A percentile compares a stretch with the other conserved stretches of the same genome.
These are phyloP conservation scores for Cytospora chrysosperma DNA, from an alignment of 2,329 filamentous ascomycete species.

Conservation along the genomic window DNA sequence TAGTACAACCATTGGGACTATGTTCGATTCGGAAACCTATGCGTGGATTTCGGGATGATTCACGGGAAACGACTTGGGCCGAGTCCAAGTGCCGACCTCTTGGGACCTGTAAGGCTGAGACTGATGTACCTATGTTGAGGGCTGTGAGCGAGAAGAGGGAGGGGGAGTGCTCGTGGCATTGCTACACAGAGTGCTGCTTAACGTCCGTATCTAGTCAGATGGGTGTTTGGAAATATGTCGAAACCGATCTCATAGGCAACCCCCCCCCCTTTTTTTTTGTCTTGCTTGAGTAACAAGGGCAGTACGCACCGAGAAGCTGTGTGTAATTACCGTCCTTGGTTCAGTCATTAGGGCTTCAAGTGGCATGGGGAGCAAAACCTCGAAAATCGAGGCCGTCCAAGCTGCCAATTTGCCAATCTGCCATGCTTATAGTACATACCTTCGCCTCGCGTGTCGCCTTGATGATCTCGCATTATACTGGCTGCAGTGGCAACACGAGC, in stretches of 20 bases:
- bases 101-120: constrained; percentile 21
- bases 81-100: constrained; percentile 7
- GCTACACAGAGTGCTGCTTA: not conserved
- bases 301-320: not conserved
- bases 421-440: no score
- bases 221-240: not conserved
- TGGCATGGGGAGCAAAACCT: not conserved
- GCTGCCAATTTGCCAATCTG: not conserved
- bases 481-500: not conserved
- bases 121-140: not conserved
- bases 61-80: not conserved
- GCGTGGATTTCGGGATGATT: not conserved
- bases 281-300: not conserved
- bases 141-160: not conserved
- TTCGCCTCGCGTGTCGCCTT: not conserved
- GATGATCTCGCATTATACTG: not conserved
- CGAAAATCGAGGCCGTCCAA: not conserved
- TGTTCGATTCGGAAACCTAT: constrained; percentile 17
- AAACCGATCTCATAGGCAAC: not conserved
- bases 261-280: no score
- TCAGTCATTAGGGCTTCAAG: not conserved
- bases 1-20: constrained; percentile 1
- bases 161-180: not conserved
- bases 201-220: not conserved
- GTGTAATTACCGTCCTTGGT: not conserved